Percentiles rank a stretch among this genome's conserved stretches.
phyloP scores from a whole-genome alignment of 1,284 basidiomycete species.

The Limonomyces culmigenus region DNA sequence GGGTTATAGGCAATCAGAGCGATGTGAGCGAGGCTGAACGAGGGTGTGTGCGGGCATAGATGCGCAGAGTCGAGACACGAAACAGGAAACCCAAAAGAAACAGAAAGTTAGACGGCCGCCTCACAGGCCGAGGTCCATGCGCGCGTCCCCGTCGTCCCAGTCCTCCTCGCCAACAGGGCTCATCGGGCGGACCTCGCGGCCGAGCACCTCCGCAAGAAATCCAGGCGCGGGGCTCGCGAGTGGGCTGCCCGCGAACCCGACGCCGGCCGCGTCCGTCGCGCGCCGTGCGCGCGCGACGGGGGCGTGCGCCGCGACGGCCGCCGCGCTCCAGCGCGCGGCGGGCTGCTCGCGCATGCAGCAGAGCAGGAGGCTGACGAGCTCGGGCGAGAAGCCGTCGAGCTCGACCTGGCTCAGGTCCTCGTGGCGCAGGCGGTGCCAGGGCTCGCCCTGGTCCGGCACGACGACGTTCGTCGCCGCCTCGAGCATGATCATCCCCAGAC shows the following conservation, averaged over 20 bases:
- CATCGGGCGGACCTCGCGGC: no score
- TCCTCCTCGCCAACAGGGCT: no score
- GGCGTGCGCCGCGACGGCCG: constrained; percentile 43
- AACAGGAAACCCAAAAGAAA: no score
- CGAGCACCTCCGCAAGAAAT: constrained; percentile 50
- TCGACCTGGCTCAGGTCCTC: constrained; percentile 90
- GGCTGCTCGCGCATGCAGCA: constrained; percentile 71
- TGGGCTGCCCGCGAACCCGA: constrained; percentile 46
- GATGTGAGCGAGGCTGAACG: no score
- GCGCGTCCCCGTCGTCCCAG: no score
- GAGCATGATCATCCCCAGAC: constrained; percentile 88
- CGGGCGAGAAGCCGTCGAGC: constrained; percentile 45
- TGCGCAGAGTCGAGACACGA: no score
- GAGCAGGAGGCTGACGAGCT: constrained; percentile 56
- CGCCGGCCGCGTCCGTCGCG: constrained; percentile 39
- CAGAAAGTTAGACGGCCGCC: no score
- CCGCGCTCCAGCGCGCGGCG: constrained; percentile 37
- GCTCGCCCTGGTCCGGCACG: constrained; percentile 89
- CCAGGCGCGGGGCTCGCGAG: constrained; percentile 36
- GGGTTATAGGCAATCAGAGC: no score
- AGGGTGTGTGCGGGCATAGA: no score
- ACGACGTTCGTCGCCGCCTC: constrained; percentile 94
- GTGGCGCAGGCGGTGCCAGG: constrained; percentile 86
- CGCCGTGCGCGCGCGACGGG: constrained; percentile 53
- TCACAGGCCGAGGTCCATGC: no score